Evolutionary conservation across 345 rosid species (phyloP), one percentile per base, ranked within the genome.

Genomic region (Ceriops zippeliana): DNA sequence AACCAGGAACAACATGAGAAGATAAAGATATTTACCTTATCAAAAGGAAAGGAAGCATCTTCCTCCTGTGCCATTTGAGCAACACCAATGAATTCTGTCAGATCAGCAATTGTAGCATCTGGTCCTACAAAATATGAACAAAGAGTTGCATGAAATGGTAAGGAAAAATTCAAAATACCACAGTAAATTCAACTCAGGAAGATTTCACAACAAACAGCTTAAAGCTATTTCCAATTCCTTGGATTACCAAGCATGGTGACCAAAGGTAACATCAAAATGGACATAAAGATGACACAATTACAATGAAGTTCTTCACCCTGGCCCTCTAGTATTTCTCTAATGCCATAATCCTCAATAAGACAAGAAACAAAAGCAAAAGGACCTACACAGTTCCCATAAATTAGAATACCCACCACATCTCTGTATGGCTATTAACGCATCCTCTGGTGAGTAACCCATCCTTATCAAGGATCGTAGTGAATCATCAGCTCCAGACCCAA

Each of bases 31-130:
- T 38, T 72, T 37, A 90, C 98, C 86, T 83, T 84, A 19, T 72
- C 86, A 72, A 82, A 95, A 52, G 74, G 82, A 53, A 32, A 71
- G 75, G 76, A 51, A 76, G 85, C 89, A 77, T 80, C 88, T 22
- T 76, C 86, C 66, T 73, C 86, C 77, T 84, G 84, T 21, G 96
- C 83, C 80, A 88, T 75, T 69, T 83, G 89, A 75, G 97, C 96
- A 65, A 96, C 97, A 81, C 80, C 80, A 16, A 93, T 84, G 66
- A 91, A 91, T 81, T 91, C 98, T 1, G 90, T 83, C 72, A 91
- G 78, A 73, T 84, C 91, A 2, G 73, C 82, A 31, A 89, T 71
- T 22, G 87, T 68, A 69, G 89, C 82, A 42, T 80, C 77, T 7
- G 84, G 78, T 66, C 96, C 97, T 93, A 81, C 71, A 82, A 79